Base-by-base conservation (phyloP, 108 stramenopile genomes). In the Cyclotella cryptica region DNA sequence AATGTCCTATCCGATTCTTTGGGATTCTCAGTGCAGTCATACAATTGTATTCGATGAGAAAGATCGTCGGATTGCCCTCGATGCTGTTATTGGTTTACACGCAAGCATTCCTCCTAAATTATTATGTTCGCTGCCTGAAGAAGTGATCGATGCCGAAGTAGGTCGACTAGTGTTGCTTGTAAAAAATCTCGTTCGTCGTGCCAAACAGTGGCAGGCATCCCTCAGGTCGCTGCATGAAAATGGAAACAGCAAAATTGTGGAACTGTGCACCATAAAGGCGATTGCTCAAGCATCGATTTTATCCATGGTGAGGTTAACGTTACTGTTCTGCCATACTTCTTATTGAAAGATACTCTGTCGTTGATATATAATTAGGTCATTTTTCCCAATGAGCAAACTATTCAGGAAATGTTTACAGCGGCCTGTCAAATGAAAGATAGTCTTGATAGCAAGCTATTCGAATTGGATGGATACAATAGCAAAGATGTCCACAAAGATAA, bases 131-230 rank as follows among this genome's bases (percentile, higher is more conserved):
- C 30, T 35, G 30, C 69, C 61, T 19, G 58, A 69, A n/a, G 75
- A 73, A 24, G 70, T 27, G 10, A n/a, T 65, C 45, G 78, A 71
- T 46, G 81, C 84, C 42, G 89, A 87, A 27, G 76, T 87, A 35
- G 66, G 87, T n/a, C 83, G 87, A 27, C 72, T 89, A 19, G 26
- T 72, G 9, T 41, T 79, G 42, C 57, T 88, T 58, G 80, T 92
- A 17, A 85, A 68, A 28, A 86, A 89, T 54, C 79, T 94, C 24
- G 81, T 78, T 71, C 59, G 79, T 26, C 77, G 71, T 29, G 91
- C 89, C 17, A 75, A 69, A 21, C 60, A 27, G 14, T 94, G 93
- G 91, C 86, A 87, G 51, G 81, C 75, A 28, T 80, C 85, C 62
- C 79, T 84, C 13, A 60, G 79, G 46, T 64, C 74, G 40, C 54